These are phyloP conservation scores for Phytophthora niederhauseri DNA, from an alignment of 352 stramenopile species.

Conservation along the genomic window DNA sequence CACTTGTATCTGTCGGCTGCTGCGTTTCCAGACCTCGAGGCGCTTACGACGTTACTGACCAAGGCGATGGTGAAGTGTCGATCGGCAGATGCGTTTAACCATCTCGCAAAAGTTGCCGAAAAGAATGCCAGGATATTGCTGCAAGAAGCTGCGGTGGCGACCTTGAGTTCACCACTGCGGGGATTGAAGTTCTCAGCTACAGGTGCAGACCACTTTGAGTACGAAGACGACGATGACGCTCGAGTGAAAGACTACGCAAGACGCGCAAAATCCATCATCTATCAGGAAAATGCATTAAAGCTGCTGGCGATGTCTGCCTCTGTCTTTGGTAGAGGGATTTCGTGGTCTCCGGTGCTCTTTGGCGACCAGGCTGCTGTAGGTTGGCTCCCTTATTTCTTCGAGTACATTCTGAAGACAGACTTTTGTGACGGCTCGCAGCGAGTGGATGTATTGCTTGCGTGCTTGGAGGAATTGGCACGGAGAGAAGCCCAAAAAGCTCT, in stretches of 20 bases:
- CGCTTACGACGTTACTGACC: constrained; percentile 35
- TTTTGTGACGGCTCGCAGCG: constrained; percentile 26
- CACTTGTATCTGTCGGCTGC: constrained; percentile 38
- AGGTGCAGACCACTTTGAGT: constrained; percentile 21
- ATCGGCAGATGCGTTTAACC: constrained; percentile 33
- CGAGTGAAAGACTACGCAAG: constrained; percentile 21
- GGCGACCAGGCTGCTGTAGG: constrained; percentile 21
- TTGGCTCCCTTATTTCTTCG: constrained; percentile 47
- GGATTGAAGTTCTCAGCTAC: constrained; percentile 38
- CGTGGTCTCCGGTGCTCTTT: constrained; percentile 37
- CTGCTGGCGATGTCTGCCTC: constrained; percentile 23
- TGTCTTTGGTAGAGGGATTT: constrained; percentile 28
- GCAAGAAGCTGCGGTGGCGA: constrained; percentile 22
- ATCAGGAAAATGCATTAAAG: constrained; percentile 39
- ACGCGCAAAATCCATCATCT: constrained; percentile 35
- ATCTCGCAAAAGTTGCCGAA: constrained; percentile 34
- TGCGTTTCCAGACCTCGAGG: constrained; percentile 43
- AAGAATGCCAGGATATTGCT: constrained; percentile 37
- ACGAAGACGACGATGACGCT: constrained; percentile 9
- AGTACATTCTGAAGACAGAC: constrained; percentile 36
- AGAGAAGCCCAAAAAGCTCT: constrained; percentile 17
- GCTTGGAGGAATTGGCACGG: constrained; percentile 19
- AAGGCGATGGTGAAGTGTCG: constrained; percentile 50
- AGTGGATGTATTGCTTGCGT: constrained; percentile 26
- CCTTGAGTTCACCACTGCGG: constrained; percentile 31